A percentile compares a stretch with the other conserved stretches of the same genome.
Evolutionary conservation across 352 stramenopile species (phyloP).

Genomic region (Phytophthora ramorum): DNA sequence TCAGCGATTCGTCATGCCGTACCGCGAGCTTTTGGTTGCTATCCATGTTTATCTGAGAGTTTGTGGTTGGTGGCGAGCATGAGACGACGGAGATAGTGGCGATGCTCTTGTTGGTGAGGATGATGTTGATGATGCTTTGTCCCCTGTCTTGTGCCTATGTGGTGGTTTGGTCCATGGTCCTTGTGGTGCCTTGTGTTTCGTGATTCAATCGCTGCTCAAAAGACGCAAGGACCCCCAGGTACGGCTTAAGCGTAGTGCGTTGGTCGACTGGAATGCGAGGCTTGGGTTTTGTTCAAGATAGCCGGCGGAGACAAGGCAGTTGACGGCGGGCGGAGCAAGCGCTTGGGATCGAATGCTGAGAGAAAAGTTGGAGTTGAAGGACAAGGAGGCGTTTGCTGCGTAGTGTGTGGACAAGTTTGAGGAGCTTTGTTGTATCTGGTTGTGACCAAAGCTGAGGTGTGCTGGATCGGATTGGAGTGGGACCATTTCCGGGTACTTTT

Average conservation of each 20-base stretch:
- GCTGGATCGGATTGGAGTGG: conserved; percentile 7
- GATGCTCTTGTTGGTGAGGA: conserved; percentile 40
- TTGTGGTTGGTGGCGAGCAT: conserved; percentile 21
- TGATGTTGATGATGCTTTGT: conserved; percentile 52
- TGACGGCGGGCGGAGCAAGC: neutral
- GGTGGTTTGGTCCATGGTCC: conserved; percentile 32
- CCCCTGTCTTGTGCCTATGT: conserved; percentile 30
- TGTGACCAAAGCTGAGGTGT: conserved; percentile 22
- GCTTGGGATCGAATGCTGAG: conserved; percentile 2
- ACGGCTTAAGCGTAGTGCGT: conserved; percentile 46
- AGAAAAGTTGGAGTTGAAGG: conserved; percentile 5
- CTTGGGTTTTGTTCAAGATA: conserved; percentile 13
- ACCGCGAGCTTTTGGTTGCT: conserved; percentile 25
- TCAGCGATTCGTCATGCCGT: conserved; percentile 11
- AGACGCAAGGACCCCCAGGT: conserved; percentile 73
- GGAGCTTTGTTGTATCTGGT: conserved; percentile 24
- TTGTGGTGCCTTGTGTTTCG: conserved; percentile 37
- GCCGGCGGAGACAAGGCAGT: conserved; percentile 6
- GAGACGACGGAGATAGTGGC: conserved; percentile 40
- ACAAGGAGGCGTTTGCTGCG: conserved; percentile 16
- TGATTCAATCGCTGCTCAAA: conserved; percentile 34
- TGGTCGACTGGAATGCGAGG: conserved; percentile 25
- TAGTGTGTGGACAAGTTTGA: conserved; percentile 11
- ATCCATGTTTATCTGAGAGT: conserved; percentile 10
- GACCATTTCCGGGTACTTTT: neutral